Percentiles rank a stretch among this genome's conserved stretches.
Evolutionary conservation across 2,329 filamentous ascomycete species (phyloP).

Genomic region (Fusarium multiceps): DNA sequence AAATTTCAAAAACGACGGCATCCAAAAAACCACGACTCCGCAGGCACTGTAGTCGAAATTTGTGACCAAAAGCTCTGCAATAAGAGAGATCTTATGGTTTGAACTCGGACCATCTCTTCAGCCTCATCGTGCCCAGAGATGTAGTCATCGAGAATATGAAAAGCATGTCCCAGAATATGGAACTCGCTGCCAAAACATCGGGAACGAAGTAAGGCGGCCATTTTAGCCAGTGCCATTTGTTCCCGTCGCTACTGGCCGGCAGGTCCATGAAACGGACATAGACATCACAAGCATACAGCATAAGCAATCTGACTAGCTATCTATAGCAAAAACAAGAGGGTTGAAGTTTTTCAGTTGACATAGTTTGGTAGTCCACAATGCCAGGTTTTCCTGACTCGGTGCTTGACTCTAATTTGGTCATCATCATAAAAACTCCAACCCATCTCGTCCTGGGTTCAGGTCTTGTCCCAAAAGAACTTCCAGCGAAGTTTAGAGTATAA

Average conservation of each 20-base stretch:
- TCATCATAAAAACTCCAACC: slow-evolving; percentile 83
- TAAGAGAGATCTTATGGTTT: not conserved
- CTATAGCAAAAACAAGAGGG: slow-evolving; percentile 7
- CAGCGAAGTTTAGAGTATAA: slow-evolving; percentile 56
- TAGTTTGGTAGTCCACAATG: slow-evolving; percentile 50
- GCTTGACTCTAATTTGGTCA: slow-evolving; percentile 96
- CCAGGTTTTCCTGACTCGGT: slow-evolving; percentile 71
- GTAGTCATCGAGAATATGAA: accelerated
- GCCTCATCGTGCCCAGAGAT: not conserved
- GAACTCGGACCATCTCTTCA: not conserved
- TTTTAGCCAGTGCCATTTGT: not conserved
- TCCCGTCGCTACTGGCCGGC: not conserved
- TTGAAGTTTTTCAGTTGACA: slow-evolving; percentile 50
- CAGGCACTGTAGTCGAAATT: too few relatives aligned
- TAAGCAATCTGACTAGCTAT: not conserved
- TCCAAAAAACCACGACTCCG: too few relatives aligned
- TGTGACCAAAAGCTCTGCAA: not conserved
- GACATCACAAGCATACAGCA: not conserved
- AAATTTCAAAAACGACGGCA: too few relatives aligned
- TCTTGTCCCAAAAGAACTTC: slow-evolving; percentile 52
- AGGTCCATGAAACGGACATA: not conserved
- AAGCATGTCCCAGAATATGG: not conserved
- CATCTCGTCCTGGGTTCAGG: slow-evolving; percentile 27
- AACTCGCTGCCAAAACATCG: not conserved
- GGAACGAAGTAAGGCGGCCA: not conserved